Evolutionary conservation across 805 yeast genomes (phyloP).

Genomic region (Spathaspora arborariae): DNA sequence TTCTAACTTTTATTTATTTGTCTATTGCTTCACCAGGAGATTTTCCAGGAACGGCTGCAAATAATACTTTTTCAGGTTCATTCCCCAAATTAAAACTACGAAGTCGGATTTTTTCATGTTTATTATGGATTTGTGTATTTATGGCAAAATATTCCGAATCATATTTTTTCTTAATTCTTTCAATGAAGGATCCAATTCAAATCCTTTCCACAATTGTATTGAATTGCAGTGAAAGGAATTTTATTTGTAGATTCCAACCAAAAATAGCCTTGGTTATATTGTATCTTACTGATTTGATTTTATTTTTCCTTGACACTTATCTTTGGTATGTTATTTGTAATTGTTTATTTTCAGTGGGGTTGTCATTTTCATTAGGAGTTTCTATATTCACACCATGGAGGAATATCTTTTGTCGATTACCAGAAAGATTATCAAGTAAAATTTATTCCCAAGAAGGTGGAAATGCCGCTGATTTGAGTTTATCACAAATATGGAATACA

Average conservation of each 20-base stretch:
- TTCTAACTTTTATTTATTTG: conserved; percentile 25
- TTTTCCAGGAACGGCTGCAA: conserved; percentile 7
- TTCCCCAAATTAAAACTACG: conserved; percentile 22
- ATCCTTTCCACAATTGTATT: conserved; percentile 24
- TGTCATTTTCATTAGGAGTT: conserved; percentile 28
- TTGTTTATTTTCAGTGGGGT: conserved; percentile 28
- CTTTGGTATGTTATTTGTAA: conserved; percentile 39
- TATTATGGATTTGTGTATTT: conserved; percentile 30
- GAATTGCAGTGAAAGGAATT: conserved; percentile 19
- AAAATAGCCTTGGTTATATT: conserved; percentile 21
- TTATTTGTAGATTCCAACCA: conserved; percentile 27
- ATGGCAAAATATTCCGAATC: conserved; percentile 33
- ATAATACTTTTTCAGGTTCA: conserved; percentile 4
- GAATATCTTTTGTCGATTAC: conserved; percentile 30
- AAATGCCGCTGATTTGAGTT: conserved; percentile 5
- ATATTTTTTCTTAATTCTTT: conserved; percentile 32
- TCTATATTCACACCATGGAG: conserved; percentile 39
- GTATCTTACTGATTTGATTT: conserved; percentile 23
- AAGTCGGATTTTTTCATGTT: conserved; percentile 20
- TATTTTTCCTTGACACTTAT: conserved; percentile 38
- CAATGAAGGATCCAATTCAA: conserved; percentile 31
- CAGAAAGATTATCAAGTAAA: conserved; percentile 31
- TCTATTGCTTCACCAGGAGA: conserved; percentile 23
- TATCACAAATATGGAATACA: conserved; percentile 28
- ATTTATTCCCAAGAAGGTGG: conserved; percentile 12